Evolutionary conservation across 176 grass and related monocot species (phyloP), one percentile per base, ranked within the genome.

Genomic region (Musa schizocarpa): DNA sequence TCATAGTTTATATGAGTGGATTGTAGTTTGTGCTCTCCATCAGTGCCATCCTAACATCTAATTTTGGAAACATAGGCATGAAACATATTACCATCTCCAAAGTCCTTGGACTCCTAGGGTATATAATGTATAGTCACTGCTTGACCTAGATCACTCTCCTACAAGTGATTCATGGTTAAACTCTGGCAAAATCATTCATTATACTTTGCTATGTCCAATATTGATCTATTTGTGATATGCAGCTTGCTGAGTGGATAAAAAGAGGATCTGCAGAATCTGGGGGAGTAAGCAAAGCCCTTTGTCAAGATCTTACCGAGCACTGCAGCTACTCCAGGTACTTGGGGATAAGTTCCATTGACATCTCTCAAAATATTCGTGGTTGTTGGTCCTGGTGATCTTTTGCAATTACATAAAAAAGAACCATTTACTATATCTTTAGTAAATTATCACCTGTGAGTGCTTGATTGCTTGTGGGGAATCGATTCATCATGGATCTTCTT

Each of bases 221-320:
- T 13, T 9, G 6, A 53, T 71, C 0, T 50, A 74, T 3, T 71
- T 66, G 43, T 13, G 51, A 16, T 70, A 11, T 82, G 79, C 84
- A 99, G 95, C 82, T 99, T 58, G 48, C 90, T 53, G 88, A 89
- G 64, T 91, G 77, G 90, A 89, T 99, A 76, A 99, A 99, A 89
- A 75, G 48, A 67, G 86, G 88, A 62, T 87, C 86, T 0, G 49
- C 72, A 54, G 73, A 94, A 82, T 75, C 81, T 21, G 84, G 81
- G 25, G 73, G 80, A 24, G 88, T 89, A 17, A 87, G 86, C 69
- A 84, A 84, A 70, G 80, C 84, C 48, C 90, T 99, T 74, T 94
- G 95, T 65, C 63, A 86, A 76, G 86, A 94, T 86, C 87, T 99
- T 63, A 94, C 88, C 82, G 89, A 84, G 74, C 90, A 94, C 68